Evolutionary conservation across 2,329 filamentous ascomycete species (phyloP), one percentile per base, ranked within the genome.

Genomic region (Aureobasidium sp.): DNA sequence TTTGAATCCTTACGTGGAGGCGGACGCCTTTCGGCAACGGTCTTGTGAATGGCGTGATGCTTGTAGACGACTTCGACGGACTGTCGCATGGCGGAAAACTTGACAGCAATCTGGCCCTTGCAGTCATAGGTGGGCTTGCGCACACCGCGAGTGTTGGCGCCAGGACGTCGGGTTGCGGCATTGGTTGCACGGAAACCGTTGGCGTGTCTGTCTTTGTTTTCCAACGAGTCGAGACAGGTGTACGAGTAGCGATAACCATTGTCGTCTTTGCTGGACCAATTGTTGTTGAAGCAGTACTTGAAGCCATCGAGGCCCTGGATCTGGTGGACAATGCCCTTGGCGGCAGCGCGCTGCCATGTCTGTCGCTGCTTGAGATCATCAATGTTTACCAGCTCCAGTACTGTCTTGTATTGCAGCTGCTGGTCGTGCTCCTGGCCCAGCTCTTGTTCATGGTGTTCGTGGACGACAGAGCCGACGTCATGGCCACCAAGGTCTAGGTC

Each of bases 271-370:
- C 76, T 77, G 52, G 74, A 74, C 77, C 77, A 79, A 64, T 76
- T 77, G 63, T 80, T 79, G 70, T 79, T 78, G 71, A 79, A 79
- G 72, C 73, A 77, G 69, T 80, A 80, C 27, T 75, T 72, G 68
- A 74, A 80, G 62, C 77, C 77, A 66, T 80, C 78, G 24, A 72
- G 71, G n/a, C 69, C 68, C 66, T 79, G 75, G 48, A 79, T 75
- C 15, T 73, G 68, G 61, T 77, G 73, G 32, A 79, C 72, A 63
- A 77, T 73, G 63, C 74, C 75, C 66, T 78, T 77, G 20, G 77
- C 77, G 47, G 79, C 77, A 43, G 77, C 77, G 29, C 77, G 69
- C 66, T 80, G 78, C 66, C 75, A 75, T 46, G 73, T 76, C 73
- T 76, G 74, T 63, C 75, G 75, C 26, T 73, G 71, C 59, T 74